Evolutionary conservation across 2,329 filamentous ascomycete species (phyloP).

Genomic region (Drechmeria coniospora): DNA sequence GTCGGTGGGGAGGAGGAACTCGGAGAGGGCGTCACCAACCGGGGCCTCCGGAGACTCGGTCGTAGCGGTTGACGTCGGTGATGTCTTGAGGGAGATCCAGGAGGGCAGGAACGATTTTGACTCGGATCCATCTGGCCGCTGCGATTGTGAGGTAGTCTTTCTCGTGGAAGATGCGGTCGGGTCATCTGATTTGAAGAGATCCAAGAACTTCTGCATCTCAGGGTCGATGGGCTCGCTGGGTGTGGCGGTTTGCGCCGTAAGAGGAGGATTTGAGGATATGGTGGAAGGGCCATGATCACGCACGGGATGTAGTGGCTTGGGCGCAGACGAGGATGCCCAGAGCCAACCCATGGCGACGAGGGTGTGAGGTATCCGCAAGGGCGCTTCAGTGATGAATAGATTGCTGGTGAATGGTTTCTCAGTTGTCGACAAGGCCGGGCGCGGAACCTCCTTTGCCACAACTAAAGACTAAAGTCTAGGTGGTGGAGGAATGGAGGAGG

Average conservation of each 20-base stretch:
- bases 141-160: conserved; percentile 7
- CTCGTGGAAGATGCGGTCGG: conserved; percentile 8
- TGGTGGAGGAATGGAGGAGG: no score
- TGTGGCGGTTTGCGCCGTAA: conserved; percentile 6
- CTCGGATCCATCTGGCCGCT: conserved; percentile 14
- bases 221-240: conserved; percentile 23
- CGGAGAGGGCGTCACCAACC: conserved; percentile 33
- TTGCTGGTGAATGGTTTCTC: no score
- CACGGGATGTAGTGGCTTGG: conserved; percentile 12
- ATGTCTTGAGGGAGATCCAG: conserved; percentile 19
- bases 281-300: conserved; percentile 10
- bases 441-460: no score
- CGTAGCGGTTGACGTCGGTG: conserved; percentile 11
- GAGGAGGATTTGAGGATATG: conserved; percentile 8
- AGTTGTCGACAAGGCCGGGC: no score
- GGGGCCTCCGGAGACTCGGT: conserved; percentile 10
- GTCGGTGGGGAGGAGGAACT: conserved; percentile 58
- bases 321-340: conserved; percentile 30
- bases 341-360: conserved; percentile 42
- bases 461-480: no score
- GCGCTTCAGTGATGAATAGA: no score
- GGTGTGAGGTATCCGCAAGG: neutral
- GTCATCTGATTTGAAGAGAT: conserved; percentile 24
- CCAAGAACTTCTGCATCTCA: conserved; percentile 39
- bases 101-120: conserved; percentile 14